Conservation (phyloP, 2,329 filamentous ascomycete genomes). For the Verticillium nonalfalfae region DNA sequence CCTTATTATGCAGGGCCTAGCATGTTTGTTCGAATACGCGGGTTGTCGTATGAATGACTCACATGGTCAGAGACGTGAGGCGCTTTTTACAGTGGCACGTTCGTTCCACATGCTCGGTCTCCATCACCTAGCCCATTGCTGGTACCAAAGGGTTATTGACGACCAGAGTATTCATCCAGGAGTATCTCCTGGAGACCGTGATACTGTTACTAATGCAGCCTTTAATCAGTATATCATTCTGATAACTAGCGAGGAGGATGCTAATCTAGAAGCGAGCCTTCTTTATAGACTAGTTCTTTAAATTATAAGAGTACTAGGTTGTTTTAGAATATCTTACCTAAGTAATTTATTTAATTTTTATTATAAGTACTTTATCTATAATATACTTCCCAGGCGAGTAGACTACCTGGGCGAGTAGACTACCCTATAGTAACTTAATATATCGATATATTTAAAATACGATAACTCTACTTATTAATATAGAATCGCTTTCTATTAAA, state of each 20-base stretch:
- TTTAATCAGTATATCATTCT: neutral
- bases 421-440: too few relatives aligned
- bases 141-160: conserved; percentile 8
- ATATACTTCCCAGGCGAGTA: too few relatives aligned
- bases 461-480: too few relatives aligned
- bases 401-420: too few relatives aligned
- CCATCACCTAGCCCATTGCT: conserved; percentile 12
- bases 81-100: conserved; percentile 73
- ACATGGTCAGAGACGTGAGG: conserved; percentile 57
- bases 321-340: too few relatives aligned
- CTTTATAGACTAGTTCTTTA: neutral
- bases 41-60: conserved; percentile 42
- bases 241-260: neutral
- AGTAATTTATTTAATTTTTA: too few relatives aligned
- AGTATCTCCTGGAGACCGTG: neutral
- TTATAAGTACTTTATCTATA: too few relatives aligned
- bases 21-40: conserved; percentile 70
- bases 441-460: too few relatives aligned
- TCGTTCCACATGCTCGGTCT: conserved; percentile 52
- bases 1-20: conserved; percentile 75
- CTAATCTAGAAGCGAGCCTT: neutral
- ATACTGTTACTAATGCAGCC: neutral
- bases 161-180: neutral
- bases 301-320: too few relatives aligned
- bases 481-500: too few relatives aligned